These are phyloP conservation scores for Blastocrithidia nonstop DNA, from an alignment of 208 protist species.

Conservation along the genomic window DNA sequence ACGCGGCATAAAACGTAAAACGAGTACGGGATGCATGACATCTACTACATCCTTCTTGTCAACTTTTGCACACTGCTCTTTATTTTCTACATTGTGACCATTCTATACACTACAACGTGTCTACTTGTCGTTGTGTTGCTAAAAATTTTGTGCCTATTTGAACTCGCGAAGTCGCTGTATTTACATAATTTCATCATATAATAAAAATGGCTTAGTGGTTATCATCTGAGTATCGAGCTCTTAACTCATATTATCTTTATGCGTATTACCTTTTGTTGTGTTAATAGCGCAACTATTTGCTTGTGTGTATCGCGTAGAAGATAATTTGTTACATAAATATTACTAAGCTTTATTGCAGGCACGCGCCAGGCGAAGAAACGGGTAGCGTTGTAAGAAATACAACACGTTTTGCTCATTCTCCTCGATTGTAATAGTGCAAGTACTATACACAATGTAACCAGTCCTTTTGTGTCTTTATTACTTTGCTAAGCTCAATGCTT, in stretches of 20 bases:
- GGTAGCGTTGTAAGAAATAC: constrained; percentile 22
- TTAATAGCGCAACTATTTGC: constrained; percentile 4
- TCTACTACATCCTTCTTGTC: neutral
- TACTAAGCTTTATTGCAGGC: constrained; percentile 14
- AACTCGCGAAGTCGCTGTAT: no score
- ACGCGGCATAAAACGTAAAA: constrained; percentile 37
- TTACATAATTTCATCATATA: constrained; percentile 14
- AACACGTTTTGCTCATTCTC: constrained; percentile 77
- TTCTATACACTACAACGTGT: neutral
- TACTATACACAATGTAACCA: constrained; percentile 39
- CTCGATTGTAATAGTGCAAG: constrained; percentile 45
- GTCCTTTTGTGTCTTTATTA: constrained; percentile 5
- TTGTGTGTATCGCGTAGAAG: constrained; percentile 2
- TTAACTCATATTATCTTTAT: neutral
- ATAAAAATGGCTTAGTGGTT: constrained; percentile 7
- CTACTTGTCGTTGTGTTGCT: no score
- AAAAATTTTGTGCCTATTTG: no score
- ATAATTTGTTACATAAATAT: constrained; percentile 8
- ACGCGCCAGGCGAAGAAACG: constrained; percentile 17
- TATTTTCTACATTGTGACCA: neutral
- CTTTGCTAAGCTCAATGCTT: no score
- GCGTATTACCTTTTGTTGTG: neutral
- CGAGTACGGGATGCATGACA: constrained; percentile 13
- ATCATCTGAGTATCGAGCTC: constrained; percentile 6
- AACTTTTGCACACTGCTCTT: no score